Percentiles rank a stretch among this genome's conserved stretches.
Conservation (phyloP, 192 early-diverging fungal species). For the Coemansia erecta region DNA sequence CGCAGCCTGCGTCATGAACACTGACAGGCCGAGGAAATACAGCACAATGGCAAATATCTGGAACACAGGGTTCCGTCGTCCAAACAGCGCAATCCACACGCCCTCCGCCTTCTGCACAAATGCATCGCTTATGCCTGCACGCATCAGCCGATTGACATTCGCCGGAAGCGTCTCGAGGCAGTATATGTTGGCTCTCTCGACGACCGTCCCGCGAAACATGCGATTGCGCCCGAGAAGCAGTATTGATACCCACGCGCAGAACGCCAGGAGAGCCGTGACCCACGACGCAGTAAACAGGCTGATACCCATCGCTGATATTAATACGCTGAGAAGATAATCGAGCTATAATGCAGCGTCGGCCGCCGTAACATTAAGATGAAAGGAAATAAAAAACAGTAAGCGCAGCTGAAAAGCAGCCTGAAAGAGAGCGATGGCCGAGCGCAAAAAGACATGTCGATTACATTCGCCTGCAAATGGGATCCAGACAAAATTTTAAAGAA, state of each 20-base stretch:
- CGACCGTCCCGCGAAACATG: slow-evolving; percentile 40
- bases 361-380: neutral
- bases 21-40: slow-evolving; percentile 32
- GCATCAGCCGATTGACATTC: slow-evolving; percentile 15
- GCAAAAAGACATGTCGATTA: neutral
- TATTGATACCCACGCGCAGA: slow-evolving; percentile 37
- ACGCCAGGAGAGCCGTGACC: slow-evolving; percentile 12
- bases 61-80: slow-evolving; percentile 40
- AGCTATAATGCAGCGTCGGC: neutral
- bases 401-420: too few species aligned
- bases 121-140: slow-evolving; percentile 12
- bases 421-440: too few species aligned
- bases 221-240: slow-evolving; percentile 46
- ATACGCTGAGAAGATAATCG: too few species aligned
- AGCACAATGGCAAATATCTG: slow-evolving; percentile 34
- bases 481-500: slow-evolving; percentile 3
- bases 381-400: neutral
- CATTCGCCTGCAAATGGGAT: neutral
- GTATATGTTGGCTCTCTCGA: slow-evolving; percentile 25
- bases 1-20: slow-evolving; percentile 34
- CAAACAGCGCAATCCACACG: slow-evolving; percentile 31
- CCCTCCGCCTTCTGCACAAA: slow-evolving; percentile 18
- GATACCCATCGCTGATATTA: slow-evolving; percentile 1
- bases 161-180: slow-evolving; percentile 22
- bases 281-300: slow-evolving; percentile 21